Conservation (phyloP, 2,329 filamentous ascomycete species). For the Aspergillus novofumigatus region DNA sequence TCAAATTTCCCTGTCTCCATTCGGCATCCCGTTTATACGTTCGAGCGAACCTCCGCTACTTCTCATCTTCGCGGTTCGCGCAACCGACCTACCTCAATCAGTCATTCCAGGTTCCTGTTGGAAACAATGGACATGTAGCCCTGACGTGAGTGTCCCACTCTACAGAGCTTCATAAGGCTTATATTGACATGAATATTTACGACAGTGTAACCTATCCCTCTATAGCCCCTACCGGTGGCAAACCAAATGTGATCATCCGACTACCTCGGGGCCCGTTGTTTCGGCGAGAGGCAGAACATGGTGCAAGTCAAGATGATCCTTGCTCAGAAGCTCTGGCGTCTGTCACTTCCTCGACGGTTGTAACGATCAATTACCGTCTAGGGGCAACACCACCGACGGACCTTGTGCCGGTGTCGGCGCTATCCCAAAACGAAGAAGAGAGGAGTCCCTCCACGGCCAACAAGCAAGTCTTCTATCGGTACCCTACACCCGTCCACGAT, state of each 20-base stretch:
- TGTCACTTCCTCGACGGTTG: slow-evolving; percentile 30
- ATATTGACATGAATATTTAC: neutral
- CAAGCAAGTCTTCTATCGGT: slow-evolving; percentile 20
- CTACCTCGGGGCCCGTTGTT: slow-evolving; percentile 36
- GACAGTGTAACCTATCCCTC: slow-evolving; percentile 20
- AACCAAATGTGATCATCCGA: slow-evolving; percentile 32
- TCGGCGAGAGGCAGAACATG: neutral
- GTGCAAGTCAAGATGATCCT: neutral
- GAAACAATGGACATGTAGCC: slow-evolving; percentile 25
- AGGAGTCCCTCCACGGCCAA: neutral
- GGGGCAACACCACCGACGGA: slow-evolving; percentile 9
- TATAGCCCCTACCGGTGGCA: neutral
- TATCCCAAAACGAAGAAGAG: neutral
- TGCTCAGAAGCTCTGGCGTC: slow-evolving; percentile 23
- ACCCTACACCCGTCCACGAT: slow-evolving; percentile 37
- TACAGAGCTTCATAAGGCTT: neutral
- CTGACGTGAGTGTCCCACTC: slow-evolving; percentile 19
- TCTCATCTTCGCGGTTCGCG: neutral
- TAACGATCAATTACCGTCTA: slow-evolving; percentile 41
- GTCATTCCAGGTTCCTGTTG: slow-evolving; percentile 19
- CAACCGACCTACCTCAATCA: neutral
- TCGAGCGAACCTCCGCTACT: neutral
- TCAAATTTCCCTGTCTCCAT: neutral
- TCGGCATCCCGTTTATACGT: neutral
- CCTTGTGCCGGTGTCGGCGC: neutral